These are phyloP conservation scores for Xylaria venustula DNA, from an alignment of 495 filamentous ascomycete species.

Conservation along the genomic window DNA sequence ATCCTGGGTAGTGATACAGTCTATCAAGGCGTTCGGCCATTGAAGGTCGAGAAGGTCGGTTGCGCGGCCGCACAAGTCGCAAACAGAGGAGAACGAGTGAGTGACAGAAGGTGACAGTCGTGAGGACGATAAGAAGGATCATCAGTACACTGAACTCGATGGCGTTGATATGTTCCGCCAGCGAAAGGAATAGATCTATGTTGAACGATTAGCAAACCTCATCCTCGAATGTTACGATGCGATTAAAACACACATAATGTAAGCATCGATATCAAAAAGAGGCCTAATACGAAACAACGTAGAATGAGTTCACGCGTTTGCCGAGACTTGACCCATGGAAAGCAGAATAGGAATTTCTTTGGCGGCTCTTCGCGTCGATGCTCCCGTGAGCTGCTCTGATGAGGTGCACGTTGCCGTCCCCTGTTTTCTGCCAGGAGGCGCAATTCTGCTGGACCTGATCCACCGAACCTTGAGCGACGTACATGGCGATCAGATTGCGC, in stretches of 20 bases:
- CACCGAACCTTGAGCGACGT: constrained; percentile 28
- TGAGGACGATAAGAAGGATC: constrained; percentile 69
- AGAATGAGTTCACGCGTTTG: constrained; percentile 55
- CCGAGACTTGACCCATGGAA: constrained; percentile 54
- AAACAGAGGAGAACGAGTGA: constrained; percentile 71
- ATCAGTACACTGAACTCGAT: constrained; percentile 72
- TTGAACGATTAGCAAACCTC: background rate
- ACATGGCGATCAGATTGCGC: constrained; percentile 5
- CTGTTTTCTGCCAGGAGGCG: constrained; percentile 31
- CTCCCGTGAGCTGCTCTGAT: constrained; percentile 21
- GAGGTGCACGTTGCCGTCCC: constrained; percentile 7
- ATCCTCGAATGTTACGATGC: background rate
- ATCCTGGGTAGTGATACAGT: constrained; percentile 20
- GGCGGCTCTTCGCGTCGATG: constrained; percentile 24
- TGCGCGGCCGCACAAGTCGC: constrained; percentile 46
- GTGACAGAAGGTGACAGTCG: constrained; percentile 78
- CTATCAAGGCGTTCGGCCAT: background rate
- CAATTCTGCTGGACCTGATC: constrained; percentile 35
- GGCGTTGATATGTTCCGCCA: constrained; percentile 54
- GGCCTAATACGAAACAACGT: constrained; percentile 54
- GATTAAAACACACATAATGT: constrained; percentile 53
- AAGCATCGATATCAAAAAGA: constrained; percentile 54
- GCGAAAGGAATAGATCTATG: constrained; percentile 66
- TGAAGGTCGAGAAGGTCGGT: constrained; percentile 24
- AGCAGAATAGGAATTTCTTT: constrained; percentile 47